Evolutionary conservation across 163 green algal genomes (phyloP).

Genomic region (Trebouxiophyceae sp.): DNA sequence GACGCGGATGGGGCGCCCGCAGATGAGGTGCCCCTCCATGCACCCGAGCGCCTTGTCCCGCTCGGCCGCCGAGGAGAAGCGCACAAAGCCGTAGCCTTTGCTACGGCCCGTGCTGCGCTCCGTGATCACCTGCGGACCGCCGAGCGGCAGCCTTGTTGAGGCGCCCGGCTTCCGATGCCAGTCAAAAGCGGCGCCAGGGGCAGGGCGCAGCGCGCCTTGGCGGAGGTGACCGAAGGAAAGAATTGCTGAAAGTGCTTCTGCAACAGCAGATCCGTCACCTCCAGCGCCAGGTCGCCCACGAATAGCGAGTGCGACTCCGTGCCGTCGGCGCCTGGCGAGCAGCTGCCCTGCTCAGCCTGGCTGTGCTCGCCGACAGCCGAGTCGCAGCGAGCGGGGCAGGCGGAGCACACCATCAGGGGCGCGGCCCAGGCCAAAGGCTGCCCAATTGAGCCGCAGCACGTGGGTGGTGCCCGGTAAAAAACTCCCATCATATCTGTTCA

Average conservation of each 20-base stretch:
- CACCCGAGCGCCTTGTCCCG: conserved; percentile 62
- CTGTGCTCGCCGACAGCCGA: too few relatives aligned
- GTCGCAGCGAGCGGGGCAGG: too few relatives aligned
- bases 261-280: conserved; percentile 84
- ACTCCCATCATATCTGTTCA: neutral
- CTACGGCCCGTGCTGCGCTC: conserved; percentile 68
- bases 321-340: too few relatives aligned
- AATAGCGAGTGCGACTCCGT: conserved; percentile 48
- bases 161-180: too few relatives aligned
- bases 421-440: neutral
- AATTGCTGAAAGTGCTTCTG: conserved; percentile 76
- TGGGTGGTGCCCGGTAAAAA: too few relatives aligned
- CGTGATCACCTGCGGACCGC: conserved; percentile 53
- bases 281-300: conserved; percentile 71
- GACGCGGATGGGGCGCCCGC: conserved; percentile 71
- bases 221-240: conserved; percentile 68
- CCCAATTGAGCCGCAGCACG: neutral
- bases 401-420: too few relatives aligned
- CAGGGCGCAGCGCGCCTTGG: too few relatives aligned
- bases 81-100: conserved; percentile 93
- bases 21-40: conserved; percentile 73
- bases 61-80: conserved; percentile 72
- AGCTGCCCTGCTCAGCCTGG: too few relatives aligned
- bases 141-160: too few relatives aligned
- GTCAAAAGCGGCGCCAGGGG: too few relatives aligned